Conservation (phyloP, 352 stramenopile genomes). For the Thalassiosira exigua region DNA sequence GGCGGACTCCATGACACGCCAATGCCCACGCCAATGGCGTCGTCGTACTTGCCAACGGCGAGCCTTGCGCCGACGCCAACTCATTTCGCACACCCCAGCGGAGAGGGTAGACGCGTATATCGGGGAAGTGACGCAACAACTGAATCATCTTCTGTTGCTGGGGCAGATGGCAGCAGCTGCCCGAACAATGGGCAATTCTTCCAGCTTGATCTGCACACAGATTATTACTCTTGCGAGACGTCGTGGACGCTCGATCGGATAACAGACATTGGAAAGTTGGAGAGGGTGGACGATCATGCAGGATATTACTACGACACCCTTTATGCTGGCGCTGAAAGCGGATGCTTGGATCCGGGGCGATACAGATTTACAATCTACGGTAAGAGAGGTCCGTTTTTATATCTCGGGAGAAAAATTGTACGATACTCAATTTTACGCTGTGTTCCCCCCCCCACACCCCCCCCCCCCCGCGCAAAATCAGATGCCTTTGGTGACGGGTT, state of each 20-base stretch:
- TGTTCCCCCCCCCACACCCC: neutral
- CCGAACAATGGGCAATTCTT: neutral
- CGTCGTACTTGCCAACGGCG: neutral
- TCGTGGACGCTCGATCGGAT: neutral
- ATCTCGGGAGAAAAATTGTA: too few relatives aligned
- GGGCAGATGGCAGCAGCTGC: neutral
- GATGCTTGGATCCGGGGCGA: neutral
- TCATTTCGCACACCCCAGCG: neutral
- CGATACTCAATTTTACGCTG: too few relatives aligned
- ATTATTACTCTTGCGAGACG: neutral
- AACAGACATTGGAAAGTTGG: neutral
- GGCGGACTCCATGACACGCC: neutral
- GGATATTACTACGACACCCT: neutral
- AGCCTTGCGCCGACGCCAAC: neutral
- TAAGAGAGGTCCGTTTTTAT: too few relatives aligned
- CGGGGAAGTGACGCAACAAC: too few relatives aligned
- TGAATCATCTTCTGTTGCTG: neutral
- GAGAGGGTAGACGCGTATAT: neutral
- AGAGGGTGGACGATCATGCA: neutral
- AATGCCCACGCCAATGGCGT: neutral
- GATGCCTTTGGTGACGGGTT: slow-evolving; percentile 9
- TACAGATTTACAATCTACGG: slow-evolving; percentile 7
- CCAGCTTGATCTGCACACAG: neutral
- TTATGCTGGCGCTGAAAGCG: neutral
- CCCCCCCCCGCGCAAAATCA: neutral